Evolutionary conservation across 257 asterid genomes (phyloP), one percentile per base, ranked within the genome.

Genomic region (Echium plantagineum): DNA sequence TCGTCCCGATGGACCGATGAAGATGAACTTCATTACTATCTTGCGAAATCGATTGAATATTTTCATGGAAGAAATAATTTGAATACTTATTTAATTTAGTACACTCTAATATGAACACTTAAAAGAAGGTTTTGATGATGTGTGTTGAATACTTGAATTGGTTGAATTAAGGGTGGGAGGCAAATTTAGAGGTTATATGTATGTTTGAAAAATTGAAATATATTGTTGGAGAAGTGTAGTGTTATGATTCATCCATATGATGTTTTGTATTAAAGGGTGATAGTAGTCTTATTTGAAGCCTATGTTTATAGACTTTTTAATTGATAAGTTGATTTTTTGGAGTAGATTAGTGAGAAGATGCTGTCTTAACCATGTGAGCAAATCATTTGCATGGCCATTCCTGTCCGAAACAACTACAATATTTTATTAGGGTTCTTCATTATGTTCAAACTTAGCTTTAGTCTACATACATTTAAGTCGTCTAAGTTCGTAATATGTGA

Each of bases 381-480:
- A 81, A 85, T 85, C 86, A 85, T 83, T 85, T 76, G 80, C 74
- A 70, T 73, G 75, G 77, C 74, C 77, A 76, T 75, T 69, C 48
- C 38, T 63, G 66, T 66, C 68, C 38, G 53, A 52, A 19, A 21
- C 63, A 20, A 19, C 32, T 49, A 42, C 53, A 51, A 20, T 59
- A 46, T 58, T 65, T 60, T 24, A 57, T 46, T 65, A 28, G 15
- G 46, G 56, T 56, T 56, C 38, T 56, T 56, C 42, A 56, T 24
- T 56, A 56, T 56, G n/a, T 56, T 15, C 38, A 15, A 56, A 56
- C 19, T 56, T 24, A 56, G 42, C 60, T 18, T 18, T 21, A 22
- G 5, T 15, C n/a, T n/a, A n/a, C n/a, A n/a, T n/a, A n/a, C n/a
- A n/a, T n/a, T n/a, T n/a, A n/a, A n/a, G n/a, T n/a, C n/a, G n/a